Conservation (phyloP, 805 yeast species). For the Lipomyces chichibuensis region DNA sequence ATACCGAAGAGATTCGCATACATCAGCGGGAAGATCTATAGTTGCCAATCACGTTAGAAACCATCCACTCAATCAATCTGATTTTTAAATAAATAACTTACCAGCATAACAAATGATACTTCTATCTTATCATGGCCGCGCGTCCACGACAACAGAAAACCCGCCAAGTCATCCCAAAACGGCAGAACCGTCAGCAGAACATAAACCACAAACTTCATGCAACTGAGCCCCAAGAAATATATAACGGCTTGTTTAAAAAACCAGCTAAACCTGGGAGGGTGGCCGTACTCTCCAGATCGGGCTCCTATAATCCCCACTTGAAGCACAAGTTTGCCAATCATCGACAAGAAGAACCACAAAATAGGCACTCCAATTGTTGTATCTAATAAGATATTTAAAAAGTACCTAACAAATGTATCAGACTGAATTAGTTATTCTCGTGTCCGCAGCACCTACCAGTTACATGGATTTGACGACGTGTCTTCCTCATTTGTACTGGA, state of each 20-base stretch:
- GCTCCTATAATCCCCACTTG: conserved; percentile 49
- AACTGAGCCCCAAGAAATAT: conserved; percentile 63
- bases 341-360: conserved; percentile 58
- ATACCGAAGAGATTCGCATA: conserved; percentile 13
- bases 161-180: conserved; percentile 68
- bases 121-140: conserved; percentile 79
- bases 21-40: conserved; percentile 44
- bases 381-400: conserved; percentile 82
- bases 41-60: neutral
- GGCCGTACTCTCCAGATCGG: conserved; percentile 64
- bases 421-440: neutral
- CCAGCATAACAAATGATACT: conserved; percentile 82
- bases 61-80: neutral
- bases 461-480: conserved; percentile 72
- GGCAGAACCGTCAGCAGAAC: conserved; percentile 64
- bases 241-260: conserved; percentile 72
- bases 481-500: conserved; percentile 41
- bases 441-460: conserved; percentile 51
- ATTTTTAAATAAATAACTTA: conserved; percentile 62
- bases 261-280: conserved; percentile 60
- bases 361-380: conserved; percentile 93
- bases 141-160: conserved; percentile 80
- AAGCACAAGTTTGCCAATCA: conserved; percentile 53
- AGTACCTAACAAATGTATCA: conserved; percentile 54
- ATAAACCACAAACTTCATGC: conserved; percentile 66